Evolutionary conservation across 2,329 filamentous ascomycete genomes (phyloP).

Genomic region (Penicillium sp.): DNA sequence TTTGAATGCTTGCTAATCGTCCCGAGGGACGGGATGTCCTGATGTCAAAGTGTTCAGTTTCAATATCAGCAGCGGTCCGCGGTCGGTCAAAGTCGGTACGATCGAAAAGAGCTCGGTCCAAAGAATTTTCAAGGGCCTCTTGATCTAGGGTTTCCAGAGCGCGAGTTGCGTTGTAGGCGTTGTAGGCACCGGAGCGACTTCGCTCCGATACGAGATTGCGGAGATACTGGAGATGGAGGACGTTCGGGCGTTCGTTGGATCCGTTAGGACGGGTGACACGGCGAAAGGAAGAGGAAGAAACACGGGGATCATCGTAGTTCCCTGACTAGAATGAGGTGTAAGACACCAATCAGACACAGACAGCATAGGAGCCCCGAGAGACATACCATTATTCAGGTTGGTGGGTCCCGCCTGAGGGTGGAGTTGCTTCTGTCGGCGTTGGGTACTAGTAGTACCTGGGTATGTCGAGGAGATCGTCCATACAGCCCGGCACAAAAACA

Average conservation of each 20-base stretch:
- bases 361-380: constrained; percentile 12
- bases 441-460: neutral
- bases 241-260: constrained; percentile 26
- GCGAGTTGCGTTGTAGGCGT: constrained; percentile 28
- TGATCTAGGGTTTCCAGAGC: constrained; percentile 41
- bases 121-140: constrained; percentile 36
- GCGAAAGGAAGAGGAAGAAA: constrained; percentile 37
- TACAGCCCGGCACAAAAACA: neutral
- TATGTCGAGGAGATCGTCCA: neutral
- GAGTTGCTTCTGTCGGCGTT: neutral
- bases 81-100: constrained; percentile 27
- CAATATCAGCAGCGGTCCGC: constrained; percentile 26
- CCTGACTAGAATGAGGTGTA: constrained; percentile 35
- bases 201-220: constrained; percentile 41
- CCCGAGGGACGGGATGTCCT: constrained; percentile 6
- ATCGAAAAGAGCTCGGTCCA: constrained; percentile 24
- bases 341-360: constrained; percentile 7
- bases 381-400: constrained; percentile 24
- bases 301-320: constrained; percentile 43
- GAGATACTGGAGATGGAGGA: constrained; percentile 35
- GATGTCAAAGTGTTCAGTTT: constrained; percentile 23
- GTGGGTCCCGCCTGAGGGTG: neutral
- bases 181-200: constrained; percentile 29
- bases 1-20: constrained; percentile 15
- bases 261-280: constrained; percentile 23